These are phyloP conservation scores for Chrysanthemum seticuspe DNA, from an alignment of 129 eudicot species.

Conservation along the genomic window DNA sequence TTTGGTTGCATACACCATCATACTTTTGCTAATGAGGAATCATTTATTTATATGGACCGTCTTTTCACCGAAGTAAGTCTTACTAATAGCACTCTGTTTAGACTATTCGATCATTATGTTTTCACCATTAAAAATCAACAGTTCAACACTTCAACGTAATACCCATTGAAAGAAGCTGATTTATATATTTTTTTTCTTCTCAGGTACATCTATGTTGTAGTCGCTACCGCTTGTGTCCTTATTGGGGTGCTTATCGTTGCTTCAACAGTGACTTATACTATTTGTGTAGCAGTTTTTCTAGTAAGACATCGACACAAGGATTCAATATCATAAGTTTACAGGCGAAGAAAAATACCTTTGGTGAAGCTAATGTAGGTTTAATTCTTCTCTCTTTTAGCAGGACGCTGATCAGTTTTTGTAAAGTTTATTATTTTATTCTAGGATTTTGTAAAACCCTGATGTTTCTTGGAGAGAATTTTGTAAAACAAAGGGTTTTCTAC, in stretches of 20 bases:
- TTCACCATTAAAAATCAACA: background rate
- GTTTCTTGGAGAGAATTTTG: constrained; percentile 5
- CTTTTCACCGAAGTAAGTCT: constrained; percentile 96
- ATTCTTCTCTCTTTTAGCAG: background rate
- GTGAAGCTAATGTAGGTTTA: background rate
- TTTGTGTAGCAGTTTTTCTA: constrained; percentile 25
- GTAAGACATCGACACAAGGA: constrained; percentile 26
- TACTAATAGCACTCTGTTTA: background rate
- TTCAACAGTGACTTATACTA: constrained; percentile 51
- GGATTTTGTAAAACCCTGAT: background rate
- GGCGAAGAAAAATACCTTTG: background rate
- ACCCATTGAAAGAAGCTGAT: background rate
- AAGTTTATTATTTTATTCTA: background rate
- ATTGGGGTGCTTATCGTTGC: constrained; percentile 62
- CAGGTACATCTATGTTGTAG: constrained; percentile 88
- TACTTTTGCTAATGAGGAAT: constrained; percentile 84
- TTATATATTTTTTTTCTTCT: constrained; percentile 1
- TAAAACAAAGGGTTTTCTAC: background rate
- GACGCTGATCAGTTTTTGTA: constrained; percentile 14
- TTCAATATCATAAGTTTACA: background rate
- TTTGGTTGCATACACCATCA: constrained; percentile 72
- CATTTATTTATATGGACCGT: constrained; percentile 94
- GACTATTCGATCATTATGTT: background rate
- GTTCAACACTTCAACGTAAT: background rate
- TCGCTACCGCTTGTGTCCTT: constrained; percentile 68